Evolutionary conservation across 495 filamentous ascomycete species (phyloP).

Genomic region (Hypoxylon fuscum): DNA sequence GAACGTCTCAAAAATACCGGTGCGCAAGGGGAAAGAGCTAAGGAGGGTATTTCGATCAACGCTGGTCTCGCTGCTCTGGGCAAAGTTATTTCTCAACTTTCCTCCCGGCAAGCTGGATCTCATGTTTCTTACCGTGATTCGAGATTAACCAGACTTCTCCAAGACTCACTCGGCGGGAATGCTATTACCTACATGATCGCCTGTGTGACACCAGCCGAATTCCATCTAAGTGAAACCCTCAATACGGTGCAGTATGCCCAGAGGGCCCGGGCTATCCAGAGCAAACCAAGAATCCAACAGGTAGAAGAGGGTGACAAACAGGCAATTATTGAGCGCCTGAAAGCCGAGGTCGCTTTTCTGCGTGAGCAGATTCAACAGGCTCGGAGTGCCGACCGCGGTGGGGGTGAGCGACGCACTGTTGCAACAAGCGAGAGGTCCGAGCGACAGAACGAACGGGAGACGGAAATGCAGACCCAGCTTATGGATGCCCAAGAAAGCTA

Average conservation of each 20-base stretch:
- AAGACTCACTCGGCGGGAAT: conserved; percentile 97
- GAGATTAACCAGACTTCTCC: conserved; percentile 90
- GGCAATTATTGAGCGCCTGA: conserved; percentile 90
- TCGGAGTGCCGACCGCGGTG: conserved; percentile 70
- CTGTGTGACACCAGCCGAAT: conserved; percentile 95
- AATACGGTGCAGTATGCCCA: conserved; percentile 99
- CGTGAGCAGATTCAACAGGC: conserved; percentile 97
- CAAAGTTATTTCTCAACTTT: conserved; percentile 98
- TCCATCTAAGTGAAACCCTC: conserved; percentile 95
- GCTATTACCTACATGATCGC: conserved; percentile 99
- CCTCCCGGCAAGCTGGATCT: conserved; percentile 83
- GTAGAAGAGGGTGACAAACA: conserved; percentile 95
- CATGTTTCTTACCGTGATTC: conserved; percentile 99
- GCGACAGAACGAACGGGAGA: conserved; percentile 83
- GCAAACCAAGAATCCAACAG: conserved; percentile 95
- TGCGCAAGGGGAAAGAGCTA: conserved; percentile 93
- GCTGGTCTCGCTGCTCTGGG: conserved; percentile 93
- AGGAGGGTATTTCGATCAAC: conserved; percentile 98
- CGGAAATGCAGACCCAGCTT: conserved; percentile 92
- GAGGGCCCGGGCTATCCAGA: conserved; percentile 94
- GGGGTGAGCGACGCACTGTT: conserved; percentile 64
- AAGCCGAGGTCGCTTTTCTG: conserved; percentile 92
- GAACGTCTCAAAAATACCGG: conserved; percentile 97
- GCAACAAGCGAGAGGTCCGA: conserved; percentile 75
- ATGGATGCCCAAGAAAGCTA: conserved; percentile 96